A percentile compares a stretch with the other conserved stretches of the same genome.
These are phyloP conservation scores for Ustilago bromivora DNA, from an alignment of 1,284 basidiomycete genomes.

Conservation along the genomic window DNA sequence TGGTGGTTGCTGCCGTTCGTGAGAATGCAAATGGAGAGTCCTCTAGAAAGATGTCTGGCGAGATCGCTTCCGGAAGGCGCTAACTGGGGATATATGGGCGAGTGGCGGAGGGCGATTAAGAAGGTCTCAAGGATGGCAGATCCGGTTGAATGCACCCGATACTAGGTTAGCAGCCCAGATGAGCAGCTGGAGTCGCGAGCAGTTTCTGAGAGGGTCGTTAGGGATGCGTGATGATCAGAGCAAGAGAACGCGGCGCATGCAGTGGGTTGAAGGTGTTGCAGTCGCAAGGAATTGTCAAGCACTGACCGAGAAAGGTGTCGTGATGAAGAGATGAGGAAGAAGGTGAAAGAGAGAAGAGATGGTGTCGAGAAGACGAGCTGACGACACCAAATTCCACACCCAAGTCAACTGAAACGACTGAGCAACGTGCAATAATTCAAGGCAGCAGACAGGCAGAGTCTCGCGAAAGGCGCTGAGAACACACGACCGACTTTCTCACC, in stretches of 20 bases:
- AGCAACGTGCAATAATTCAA: neutral
- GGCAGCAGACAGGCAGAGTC: constrained; percentile 3
- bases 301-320: neutral
- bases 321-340: neutral
- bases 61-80: neutral
- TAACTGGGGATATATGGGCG: neutral
- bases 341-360: neutral
- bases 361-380: neutral
- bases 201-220: neutral
- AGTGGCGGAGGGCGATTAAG: neutral
- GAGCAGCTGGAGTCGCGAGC: neutral
- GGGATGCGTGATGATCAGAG: neutral
- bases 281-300: neutral
- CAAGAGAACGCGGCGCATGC: neutral
- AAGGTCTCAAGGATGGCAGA: neutral
- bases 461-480: neutral
- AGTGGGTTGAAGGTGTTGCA: neutral
- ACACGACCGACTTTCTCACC: neutral
- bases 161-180: neutral
- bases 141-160: too few relatives aligned
- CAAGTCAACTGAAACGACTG: constrained; percentile 3
- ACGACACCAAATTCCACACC: constrained; percentile 3
- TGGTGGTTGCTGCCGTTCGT: neutral
- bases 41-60: neutral
- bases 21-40: neutral